Conservation (phyloP, 2,329 filamentous ascomycete genomes). For the Aspergillus sp. region DNA sequence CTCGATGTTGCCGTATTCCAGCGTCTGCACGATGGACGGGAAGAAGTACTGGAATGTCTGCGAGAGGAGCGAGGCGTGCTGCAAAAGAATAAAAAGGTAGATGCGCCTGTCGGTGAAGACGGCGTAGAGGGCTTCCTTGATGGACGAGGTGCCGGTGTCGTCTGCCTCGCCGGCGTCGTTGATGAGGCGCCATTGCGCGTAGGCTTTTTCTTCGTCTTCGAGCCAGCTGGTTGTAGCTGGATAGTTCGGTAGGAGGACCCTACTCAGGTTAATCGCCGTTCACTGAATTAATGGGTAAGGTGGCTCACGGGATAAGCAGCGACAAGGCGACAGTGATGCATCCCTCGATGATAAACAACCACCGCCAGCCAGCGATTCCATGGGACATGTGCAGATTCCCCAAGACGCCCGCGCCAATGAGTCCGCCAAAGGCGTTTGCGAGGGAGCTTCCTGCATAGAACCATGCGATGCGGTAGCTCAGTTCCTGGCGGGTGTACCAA, state of each 20-base stretch:
- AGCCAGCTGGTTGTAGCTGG: constrained; percentile 56
- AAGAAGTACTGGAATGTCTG: constrained; percentile 67
- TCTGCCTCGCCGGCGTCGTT: constrained; percentile 50
- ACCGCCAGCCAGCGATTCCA: constrained; percentile 35
- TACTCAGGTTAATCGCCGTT: constrained; percentile 18
- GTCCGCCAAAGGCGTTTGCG: constrained; percentile 53
- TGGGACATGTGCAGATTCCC: constrained; percentile 32
- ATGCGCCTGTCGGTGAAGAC: constrained; percentile 33
- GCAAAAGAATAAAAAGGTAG: constrained; percentile 47
- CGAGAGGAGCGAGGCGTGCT: constrained; percentile 49
- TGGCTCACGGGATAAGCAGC: constrained; percentile 34
- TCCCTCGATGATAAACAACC: constrained; percentile 42
- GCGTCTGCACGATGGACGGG: constrained; percentile 61
- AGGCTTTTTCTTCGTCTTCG: constrained; percentile 51
- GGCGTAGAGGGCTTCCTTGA: constrained; percentile 46
- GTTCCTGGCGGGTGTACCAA: constrained; percentile 65
- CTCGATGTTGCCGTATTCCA: constrained; percentile 54
- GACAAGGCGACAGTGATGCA: constrained; percentile 41
- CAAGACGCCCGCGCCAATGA: constrained; percentile 53
- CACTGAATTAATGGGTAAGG: not conserved
- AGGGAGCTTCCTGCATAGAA: constrained; percentile 51
- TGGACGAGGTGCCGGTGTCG: constrained; percentile 42
- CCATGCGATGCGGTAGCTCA: constrained; percentile 49
- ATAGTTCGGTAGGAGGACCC: constrained; percentile 49
- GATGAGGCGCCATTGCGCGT: constrained; percentile 54